Conservation (phyloP, 2,329 filamentous ascomycete genomes). For the Cordyceps cateniannulata region DNA sequence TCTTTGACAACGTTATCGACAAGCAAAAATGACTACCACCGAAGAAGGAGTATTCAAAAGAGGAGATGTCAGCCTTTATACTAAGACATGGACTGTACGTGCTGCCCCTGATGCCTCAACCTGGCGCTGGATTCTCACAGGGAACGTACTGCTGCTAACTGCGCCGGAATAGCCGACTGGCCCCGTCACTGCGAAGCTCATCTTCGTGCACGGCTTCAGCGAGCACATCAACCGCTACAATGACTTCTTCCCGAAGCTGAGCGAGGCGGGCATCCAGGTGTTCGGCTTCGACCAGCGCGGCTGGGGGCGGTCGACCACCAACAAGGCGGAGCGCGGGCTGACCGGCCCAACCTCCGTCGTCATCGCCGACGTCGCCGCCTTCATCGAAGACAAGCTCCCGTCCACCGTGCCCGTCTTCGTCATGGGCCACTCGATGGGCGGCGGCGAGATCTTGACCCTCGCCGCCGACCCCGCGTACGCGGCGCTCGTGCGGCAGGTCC, state of each 20-base stretch:
- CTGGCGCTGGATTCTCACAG: not conserved
- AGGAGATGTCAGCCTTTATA: constrained; percentile 42
- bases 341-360: constrained; percentile 70
- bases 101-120: not conserved
- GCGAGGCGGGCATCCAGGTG: constrained; percentile 65
- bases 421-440: constrained; percentile 89
- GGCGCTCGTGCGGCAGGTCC: constrained; percentile 52
- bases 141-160: not conserved
- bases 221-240: constrained; percentile 78
- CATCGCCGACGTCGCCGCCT: constrained; percentile 70
- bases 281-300: constrained; percentile 80
- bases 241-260: constrained; percentile 65
- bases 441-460: constrained; percentile 64
- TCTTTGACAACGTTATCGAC: not conserved
- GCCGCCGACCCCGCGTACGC: constrained; percentile 43
- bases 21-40: constrained; percentile 31
- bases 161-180: constrained; percentile 41
- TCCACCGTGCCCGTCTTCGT: constrained; percentile 64
- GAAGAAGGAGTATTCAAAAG: constrained; percentile 45
- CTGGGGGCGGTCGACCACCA: constrained; percentile 70
- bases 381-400: constrained; percentile 57
- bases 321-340: constrained; percentile 57
- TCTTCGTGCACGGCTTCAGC: constrained; percentile 86
- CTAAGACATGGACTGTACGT: constrained; percentile 54
- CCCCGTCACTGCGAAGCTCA: constrained; percentile 59